phyloP scores from a whole-genome alignment of 306 rosid species.

The Quercus robur region DNA sequence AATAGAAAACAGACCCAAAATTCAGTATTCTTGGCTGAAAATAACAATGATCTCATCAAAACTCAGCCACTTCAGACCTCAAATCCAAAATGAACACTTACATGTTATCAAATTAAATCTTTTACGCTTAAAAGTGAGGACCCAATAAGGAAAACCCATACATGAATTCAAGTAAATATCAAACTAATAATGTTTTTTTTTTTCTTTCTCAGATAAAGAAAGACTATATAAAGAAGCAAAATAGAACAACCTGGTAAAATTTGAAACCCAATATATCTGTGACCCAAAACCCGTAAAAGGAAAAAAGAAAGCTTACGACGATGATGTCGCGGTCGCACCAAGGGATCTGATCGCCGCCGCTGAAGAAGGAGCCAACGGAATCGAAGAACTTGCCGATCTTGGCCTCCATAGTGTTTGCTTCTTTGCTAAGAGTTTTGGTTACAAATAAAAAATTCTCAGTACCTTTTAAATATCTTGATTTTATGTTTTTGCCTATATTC shows the following conservation, averaged over 20 bases:
- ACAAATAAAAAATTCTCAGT: too few relatives aligned
- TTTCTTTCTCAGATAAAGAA: neutral
- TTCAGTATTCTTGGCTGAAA: too few relatives aligned
- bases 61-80: too few relatives aligned
- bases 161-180: neutral
- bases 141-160: neutral
- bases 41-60: too few relatives aligned
- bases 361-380: conserved; percentile 49
- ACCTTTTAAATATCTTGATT: too few relatives aligned
- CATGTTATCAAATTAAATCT: too few relatives aligned
- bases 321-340: conserved; percentile 53
- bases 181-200: neutral
- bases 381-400: conserved; percentile 59
- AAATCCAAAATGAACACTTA: too few relatives aligned
- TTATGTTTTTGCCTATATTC: too few relatives aligned
- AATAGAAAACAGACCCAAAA: neutral
- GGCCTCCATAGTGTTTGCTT: conserved; percentile 44
- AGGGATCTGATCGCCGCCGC: conserved; percentile 48
- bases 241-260: neutral
- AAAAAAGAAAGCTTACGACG: conserved; percentile 32
- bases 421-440: too few relatives aligned
- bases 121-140: too few relatives aligned
- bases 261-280: neutral
- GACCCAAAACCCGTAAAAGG: neutral
- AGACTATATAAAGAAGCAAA: neutral